These are phyloP conservation scores for Dendrothele bispora DNA, from an alignment of 768 basidiomycete species.

Conservation along the genomic window DNA sequence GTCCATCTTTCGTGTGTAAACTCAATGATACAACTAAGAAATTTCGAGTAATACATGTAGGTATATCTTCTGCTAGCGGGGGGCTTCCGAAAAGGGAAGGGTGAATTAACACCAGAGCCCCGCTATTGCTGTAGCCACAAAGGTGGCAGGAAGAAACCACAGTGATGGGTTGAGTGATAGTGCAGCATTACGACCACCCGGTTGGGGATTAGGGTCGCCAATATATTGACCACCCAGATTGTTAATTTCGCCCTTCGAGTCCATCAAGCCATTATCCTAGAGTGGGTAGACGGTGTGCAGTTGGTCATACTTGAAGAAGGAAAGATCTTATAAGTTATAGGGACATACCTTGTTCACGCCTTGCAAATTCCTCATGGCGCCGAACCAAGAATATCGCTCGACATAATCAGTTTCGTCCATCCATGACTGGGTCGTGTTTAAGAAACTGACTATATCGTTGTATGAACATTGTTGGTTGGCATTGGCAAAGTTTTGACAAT, in stretches of 20 bases:
- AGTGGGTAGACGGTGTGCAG: neutral
- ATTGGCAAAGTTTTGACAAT: slow-evolving; percentile 51
- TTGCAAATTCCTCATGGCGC: slow-evolving; percentile 49
- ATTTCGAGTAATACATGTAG: too few relatives aligned
- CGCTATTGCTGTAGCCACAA: too few relatives aligned
- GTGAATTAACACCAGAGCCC: too few relatives aligned
- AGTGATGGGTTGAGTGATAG: too few relatives aligned
- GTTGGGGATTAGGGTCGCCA: slow-evolving; percentile 21
- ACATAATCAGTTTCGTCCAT: slow-evolving; percentile 54
- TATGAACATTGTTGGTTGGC: slow-evolving; percentile 41
- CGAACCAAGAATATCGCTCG: slow-evolving; percentile 64
- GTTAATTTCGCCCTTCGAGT: slow-evolving; percentile 40
- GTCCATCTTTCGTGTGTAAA: too few relatives aligned
- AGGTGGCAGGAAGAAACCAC: too few relatives aligned
- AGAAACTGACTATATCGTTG: slow-evolving; percentile 43
- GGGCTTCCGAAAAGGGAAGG: too few relatives aligned
- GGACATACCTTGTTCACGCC: slow-evolving; percentile 46
- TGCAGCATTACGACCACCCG: too few relatives aligned
- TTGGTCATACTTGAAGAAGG: neutral
- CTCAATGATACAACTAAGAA: too few relatives aligned
- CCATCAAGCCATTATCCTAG: slow-evolving; percentile 46
- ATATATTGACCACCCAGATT: slow-evolving; percentile 52
- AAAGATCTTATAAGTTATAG: too few relatives aligned
- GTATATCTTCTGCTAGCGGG: too few relatives aligned
- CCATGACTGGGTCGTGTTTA: slow-evolving; percentile 51